Base-by-base conservation (phyloP, 768 basidiomycete species). In the Mrakia frigida region DNA sequence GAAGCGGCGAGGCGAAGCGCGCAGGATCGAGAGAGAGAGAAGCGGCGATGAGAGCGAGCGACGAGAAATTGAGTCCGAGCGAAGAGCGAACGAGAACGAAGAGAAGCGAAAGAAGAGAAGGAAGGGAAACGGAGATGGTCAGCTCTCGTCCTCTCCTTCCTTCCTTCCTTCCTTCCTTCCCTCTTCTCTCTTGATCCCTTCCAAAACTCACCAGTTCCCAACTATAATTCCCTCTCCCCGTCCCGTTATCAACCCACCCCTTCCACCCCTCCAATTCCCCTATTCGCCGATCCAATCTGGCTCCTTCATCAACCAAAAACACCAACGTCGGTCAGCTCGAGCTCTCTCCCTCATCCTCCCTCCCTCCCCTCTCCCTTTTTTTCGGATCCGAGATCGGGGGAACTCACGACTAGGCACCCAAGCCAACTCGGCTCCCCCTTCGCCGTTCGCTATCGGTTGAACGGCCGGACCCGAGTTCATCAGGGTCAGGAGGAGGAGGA, bases 401-500 rank as follows among this genome's bases (percentile, higher is more conserved):
- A 4, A 56, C 35, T 50, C 53, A 72, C 52, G 10, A 52, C 25
- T 56, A 6, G 71, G 39, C n/a, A 72, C 50, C 25, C 50, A 72
- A 0, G 71, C 31, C 53, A 37, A 0, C n/a, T n/a, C 25, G 3
- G 39, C 50, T 21, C 23, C 13, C 21, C 59, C 50, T 37, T 25
- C n/a, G 33, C 35, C 53, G 1, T 35, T 28, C 7, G 4, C 28
- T 4, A 1, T 46, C 46, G 10, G 46, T 25, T 41, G 50, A 5
- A 37, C 33, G 21, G n/a, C 21, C 2, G 63, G 50, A 2, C 43
- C 37, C 43, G 73, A 59, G 63, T 74, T 74, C 37, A 74, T 65
- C 43, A 65, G 46, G 18, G 46, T 60, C 28, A 74, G 13, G 61
- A 74, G 60, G 28, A 59, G 11, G 43, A 65, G 39, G 46, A 74